phyloP scores from a whole-genome alignment of 1,284 basidiomycete genomes.

The Sutorius eximius region DNA sequence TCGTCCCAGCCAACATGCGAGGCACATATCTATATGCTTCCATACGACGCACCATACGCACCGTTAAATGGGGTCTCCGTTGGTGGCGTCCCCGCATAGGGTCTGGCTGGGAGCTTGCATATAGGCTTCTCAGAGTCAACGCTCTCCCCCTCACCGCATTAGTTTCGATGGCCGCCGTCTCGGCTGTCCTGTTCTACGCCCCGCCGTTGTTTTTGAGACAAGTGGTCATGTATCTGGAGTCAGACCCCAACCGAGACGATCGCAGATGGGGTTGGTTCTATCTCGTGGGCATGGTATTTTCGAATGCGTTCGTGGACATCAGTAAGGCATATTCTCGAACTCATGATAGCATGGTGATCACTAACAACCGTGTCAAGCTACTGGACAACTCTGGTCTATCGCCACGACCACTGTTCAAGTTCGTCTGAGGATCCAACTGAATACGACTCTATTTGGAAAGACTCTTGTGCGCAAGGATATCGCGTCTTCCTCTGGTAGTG shows the following conservation, averaged over 20 bases:
- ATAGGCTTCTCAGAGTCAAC: constrained; percentile 60
- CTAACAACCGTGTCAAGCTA: constrained; percentile 25
- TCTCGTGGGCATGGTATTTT: constrained; percentile 65
- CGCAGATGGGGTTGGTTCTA: constrained; percentile 75
- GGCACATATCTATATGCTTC: constrained; percentile 50
- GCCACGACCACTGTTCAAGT: constrained; percentile 72
- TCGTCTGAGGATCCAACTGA: constrained; percentile 78
- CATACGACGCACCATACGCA: constrained; percentile 39
- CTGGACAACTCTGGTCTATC: constrained; percentile 67
- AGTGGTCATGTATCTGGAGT: constrained; percentile 75
- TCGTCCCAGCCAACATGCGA: constrained; percentile 73
- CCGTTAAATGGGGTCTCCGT: constrained; percentile 39
- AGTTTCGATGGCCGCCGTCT: constrained; percentile 55
- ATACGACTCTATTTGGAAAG: constrained; percentile 85
- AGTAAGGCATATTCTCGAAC: constrained; percentile 40
- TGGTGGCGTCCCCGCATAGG: constrained; percentile 43
- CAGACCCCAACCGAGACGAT: constrained; percentile 51
- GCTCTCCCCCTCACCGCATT: constrained; percentile 41
- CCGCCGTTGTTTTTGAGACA: constrained; percentile 76
- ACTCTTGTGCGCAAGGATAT: constrained; percentile 88
- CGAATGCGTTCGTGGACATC: constrained; percentile 60
- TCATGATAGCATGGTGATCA: background rate
- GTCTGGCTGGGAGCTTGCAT: constrained; percentile 63
- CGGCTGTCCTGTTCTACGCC: constrained; percentile 72
- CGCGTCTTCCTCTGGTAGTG: constrained; percentile 55